Evolutionary conservation across 2,329 filamentous ascomycete species (phyloP).

Genomic region (Paramyrothecium roridum): DNA sequence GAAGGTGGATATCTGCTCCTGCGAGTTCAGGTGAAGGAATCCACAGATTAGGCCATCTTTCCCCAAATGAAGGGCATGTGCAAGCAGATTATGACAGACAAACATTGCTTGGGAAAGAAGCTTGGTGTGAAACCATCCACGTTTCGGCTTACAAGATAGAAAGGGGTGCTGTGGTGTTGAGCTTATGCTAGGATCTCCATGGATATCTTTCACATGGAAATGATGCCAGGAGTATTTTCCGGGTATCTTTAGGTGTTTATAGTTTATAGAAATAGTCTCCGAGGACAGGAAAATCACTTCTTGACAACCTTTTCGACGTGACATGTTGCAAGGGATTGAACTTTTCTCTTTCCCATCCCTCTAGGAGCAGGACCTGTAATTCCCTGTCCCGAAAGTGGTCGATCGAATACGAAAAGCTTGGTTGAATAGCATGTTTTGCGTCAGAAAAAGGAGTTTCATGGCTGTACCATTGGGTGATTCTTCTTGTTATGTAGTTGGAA

Average conservation of each 20-base stretch:
- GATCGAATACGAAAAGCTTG: not conserved
- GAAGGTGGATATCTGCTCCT: not conserved
- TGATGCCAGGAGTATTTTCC: not conserved
- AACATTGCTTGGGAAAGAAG: not conserved
- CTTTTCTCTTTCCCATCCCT: not conserved
- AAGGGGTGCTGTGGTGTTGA: not conserved
- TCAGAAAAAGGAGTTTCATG: not conserved
- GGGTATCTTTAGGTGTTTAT: not conserved
- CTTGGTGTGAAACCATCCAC: not conserved
- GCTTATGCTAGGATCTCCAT: not conserved
- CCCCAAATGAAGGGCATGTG: not conserved
- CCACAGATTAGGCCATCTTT: not conserved
- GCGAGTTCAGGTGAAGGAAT: not conserved
- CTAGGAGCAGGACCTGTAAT: not conserved
- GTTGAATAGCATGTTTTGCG: not conserved
- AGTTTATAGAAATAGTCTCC: not conserved
- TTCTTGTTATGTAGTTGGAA: not conserved
- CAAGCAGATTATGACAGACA: not conserved
- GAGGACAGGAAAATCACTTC: not conserved
- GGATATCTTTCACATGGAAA: not conserved
- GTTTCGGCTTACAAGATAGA: not conserved
- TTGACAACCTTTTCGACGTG: not conserved
- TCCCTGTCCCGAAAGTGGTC: not conserved
- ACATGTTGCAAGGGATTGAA: not conserved
- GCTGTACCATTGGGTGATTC: not conserved